Evolutionary conservation across 495 filamentous ascomycete species (phyloP), one percentile per base, ranked within the genome.

Genomic region (Lophiotrema nucula): DNA sequence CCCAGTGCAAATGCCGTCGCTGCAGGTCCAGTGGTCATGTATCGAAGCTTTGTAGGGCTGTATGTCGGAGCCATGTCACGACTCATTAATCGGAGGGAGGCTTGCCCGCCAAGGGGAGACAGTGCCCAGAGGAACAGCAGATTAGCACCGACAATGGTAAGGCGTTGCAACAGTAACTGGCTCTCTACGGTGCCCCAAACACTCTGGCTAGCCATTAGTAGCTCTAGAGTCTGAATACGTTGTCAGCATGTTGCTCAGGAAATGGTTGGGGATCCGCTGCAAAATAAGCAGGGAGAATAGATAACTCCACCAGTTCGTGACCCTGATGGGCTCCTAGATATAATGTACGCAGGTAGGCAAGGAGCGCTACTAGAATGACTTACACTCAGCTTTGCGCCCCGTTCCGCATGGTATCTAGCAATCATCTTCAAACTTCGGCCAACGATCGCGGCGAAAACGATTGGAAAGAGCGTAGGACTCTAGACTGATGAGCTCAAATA

Each of bases 381-480:
- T 49, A 62, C 63, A 45, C 58, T 61, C 0, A 68, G 21, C 21
- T 56, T 62, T 23, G 58, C 50, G 23, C 62, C 66, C 31, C 24
- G 59, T 31, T 68, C 66, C 3, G 55, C 66, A 13, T n/a, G n/a
- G 31, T 15, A 35, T 35, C 31, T 35, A 35, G 15, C 31, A 35
- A 35, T 35, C 8, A 35, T 35, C 31, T 8, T 15, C 15, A 8
- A 35, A 15, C 31, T 35, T 35, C 31, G 8, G 31, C 31, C 31
- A 15, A n/a, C n/a, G 8, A 35, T 35, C 31, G 15, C 56, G 41
- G 66, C 63, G 25, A 69, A 66, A 3, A 64, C 27, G 21, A 69
- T 64, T 16, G 66, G 66, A 44, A 69, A 63, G 1, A 69, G 37
- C 1, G 66, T 66, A 13, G 66, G 61, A n/a, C 62, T 62, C 59